These are phyloP conservation scores for Aspergillus homomorphus DNA, from an alignment of 495 filamentous ascomycete genomes.

Conservation along the genomic window DNA sequence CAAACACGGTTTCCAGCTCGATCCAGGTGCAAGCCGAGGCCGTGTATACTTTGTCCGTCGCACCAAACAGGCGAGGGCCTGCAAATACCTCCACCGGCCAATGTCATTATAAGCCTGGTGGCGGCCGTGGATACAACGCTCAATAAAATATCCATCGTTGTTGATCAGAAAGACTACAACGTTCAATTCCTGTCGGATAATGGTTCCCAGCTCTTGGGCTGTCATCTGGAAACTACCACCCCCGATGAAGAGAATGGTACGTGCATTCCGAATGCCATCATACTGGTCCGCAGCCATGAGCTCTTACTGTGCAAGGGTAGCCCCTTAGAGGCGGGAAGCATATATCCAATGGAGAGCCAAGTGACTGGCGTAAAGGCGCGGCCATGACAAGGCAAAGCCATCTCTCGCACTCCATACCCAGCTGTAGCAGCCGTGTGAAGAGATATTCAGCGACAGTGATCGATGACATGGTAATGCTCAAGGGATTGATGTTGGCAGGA, in stretches of 20 bases:
- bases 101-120: conserved; percentile 70
- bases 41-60: conserved; percentile 12
- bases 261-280: conserved; percentile 13
- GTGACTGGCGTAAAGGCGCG: no score
- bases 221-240: conserved; percentile 82
- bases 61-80: conserved; percentile 36
- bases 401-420: no score
- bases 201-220: conserved; percentile 70
- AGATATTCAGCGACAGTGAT: no score
- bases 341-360: no score
- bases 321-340: no score
- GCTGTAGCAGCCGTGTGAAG: no score
- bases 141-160: conserved; percentile 71
- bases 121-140: conserved; percentile 68
- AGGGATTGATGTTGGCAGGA: no score
- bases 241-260: conserved; percentile 67
- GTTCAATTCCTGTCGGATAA: conserved; percentile 62
- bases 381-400: no score
- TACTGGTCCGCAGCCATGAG: background rate
- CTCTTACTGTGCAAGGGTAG: no score
- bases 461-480: no score
- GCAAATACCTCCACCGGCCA: conserved; percentile 55
- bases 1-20: conserved; percentile 17
- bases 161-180: conserved; percentile 72
- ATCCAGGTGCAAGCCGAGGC: conserved; percentile 17